Base-by-base conservation (phyloP, 1,284 basidiomycete species). In the Cryptococcus floricola region DNA sequence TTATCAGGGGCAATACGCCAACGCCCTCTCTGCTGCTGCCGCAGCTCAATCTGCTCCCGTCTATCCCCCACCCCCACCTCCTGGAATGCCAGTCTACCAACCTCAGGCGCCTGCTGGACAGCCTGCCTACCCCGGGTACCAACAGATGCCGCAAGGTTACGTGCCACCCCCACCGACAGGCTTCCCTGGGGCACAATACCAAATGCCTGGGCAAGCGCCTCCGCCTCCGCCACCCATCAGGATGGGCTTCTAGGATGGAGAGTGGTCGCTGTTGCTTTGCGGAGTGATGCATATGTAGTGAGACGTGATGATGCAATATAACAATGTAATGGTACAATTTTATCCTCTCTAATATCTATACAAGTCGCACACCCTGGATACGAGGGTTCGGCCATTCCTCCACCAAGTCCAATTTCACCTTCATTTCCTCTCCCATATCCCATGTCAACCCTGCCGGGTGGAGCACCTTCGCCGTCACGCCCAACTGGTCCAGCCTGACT, bases 1-100 rank as follows among this genome's bases (percentile, higher is more conserved):
- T 23, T 71, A 69, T 53, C 70, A 71, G 63, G 90, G 89, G n/a
- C 89, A 91, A 75, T 92, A 90, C 70, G 89, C 88, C 7, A 89
- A 89, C 45, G 85, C 82, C 23, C 81, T 92, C 52, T 48, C 39
- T 39, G 31, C 18, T 12, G 27, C 48, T 19, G 8, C 39, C 16
- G 88, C 88, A 50, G 84, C 90, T 49, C 87, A 87, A 1, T 84
- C 85, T 13, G 83, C 87, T 0, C 85, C 80, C 2, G 77, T 79
- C 8, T 66, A 63, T 48, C 56, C 54, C 6, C 59, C 60, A 31
- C 78, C 78, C 5, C 81, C 80, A n/a, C 81, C 82, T 27, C 48
- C 63, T 53, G 80, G 80, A 37, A 58, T 66, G 23, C 59, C 66
- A 34, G 59, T 63, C n/a, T 64, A 63, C 46, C 62, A 61, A 49